These are phyloP conservation scores for Albugo laibachii DNA, from an alignment of 352 stramenopile genomes.

Conservation along the genomic window DNA sequence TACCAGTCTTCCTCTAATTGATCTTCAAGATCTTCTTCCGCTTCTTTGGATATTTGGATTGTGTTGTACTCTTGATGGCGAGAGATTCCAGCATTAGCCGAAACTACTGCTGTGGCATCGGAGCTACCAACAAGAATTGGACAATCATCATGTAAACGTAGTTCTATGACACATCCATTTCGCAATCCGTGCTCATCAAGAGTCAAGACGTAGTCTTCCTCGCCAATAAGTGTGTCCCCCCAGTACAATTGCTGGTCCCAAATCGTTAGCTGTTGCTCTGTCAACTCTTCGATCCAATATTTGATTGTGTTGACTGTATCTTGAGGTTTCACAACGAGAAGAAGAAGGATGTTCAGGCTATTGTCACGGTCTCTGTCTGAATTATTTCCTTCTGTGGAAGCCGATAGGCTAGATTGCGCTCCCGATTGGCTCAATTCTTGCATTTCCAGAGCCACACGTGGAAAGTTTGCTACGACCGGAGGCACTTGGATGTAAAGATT, in stretches of 20 bases:
- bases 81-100: constrained; percentile 12
- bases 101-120: constrained; percentile 16
- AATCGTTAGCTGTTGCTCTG: constrained; percentile 54
- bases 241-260: constrained; percentile 68
- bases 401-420: too few species aligned
- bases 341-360: constrained; percentile 13
- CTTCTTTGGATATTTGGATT: constrained; percentile 66
- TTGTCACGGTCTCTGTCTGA: constrained; percentile 2
- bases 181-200: constrained; percentile 51
- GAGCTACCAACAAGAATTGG: constrained; percentile 42
- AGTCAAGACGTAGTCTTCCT: constrained; percentile 50
- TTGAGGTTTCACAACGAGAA: constrained; percentile 34
- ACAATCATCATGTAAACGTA: constrained; percentile 59
- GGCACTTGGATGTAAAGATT: constrained; percentile 46
- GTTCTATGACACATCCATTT: constrained; percentile 37
- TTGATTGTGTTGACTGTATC: constrained; percentile 71
- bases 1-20: constrained; percentile 28
- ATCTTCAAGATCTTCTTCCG: constrained; percentile 53
- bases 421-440: constrained; percentile 10
- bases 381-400: too few species aligned
- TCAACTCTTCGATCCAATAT: constrained; percentile 62
- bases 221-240: constrained; percentile 52
- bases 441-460: constrained; percentile 44
- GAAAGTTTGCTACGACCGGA: constrained; percentile 31
- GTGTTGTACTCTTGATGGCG: constrained; percentile 45